Evolutionary conservation across 768 basidiomycete species (phyloP).

Genomic region (Russula emetica): DNA sequence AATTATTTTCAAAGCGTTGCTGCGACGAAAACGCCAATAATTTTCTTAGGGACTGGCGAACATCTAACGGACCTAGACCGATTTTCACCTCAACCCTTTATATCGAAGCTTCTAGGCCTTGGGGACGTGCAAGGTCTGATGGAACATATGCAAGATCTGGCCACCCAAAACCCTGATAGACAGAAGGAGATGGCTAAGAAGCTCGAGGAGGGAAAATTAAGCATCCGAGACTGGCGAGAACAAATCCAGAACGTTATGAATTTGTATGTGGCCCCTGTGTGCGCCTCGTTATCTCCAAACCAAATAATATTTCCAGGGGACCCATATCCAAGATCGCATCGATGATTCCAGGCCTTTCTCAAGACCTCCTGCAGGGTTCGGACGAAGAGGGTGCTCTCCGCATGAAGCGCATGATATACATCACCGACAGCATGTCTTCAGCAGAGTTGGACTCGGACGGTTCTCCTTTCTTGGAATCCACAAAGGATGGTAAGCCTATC

Average conservation of each 20-base stretch:
- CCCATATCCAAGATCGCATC: constrained; percentile 97
- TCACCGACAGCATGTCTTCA: constrained; percentile 96
- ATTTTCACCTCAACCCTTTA: constrained; percentile 94
- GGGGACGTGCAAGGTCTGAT: constrained; percentile 96
- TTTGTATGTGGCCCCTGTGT: constrained; percentile 56
- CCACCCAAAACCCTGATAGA: constrained; percentile 89
- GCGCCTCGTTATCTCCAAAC: constrained; percentile 22
- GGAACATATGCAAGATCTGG: constrained; percentile 98
- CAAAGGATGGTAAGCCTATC: constrained; percentile 76
- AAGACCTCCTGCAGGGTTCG: constrained; percentile 83
- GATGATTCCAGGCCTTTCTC: constrained; percentile 96
- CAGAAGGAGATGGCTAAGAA: constrained; percentile 99
- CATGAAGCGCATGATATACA: constrained; percentile 98
- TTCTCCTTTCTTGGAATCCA: constrained; percentile 77
- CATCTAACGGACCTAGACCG: constrained; percentile 96
- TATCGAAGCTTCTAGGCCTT: constrained; percentile 91
- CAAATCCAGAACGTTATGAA: constrained; percentile 98
- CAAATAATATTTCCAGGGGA: constrained; percentile 57
- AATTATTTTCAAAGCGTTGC: constrained; percentile 63
- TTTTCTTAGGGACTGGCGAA: constrained; percentile 97
- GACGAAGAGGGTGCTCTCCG: constrained; percentile 89
- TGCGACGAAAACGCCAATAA: constrained; percentile 97
- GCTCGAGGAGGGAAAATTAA: constrained; percentile 93
- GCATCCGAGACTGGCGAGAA: constrained; percentile 96
- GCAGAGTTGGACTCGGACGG: constrained; percentile 94